A percentile compares a stretch with the other conserved stretches of the same genome.
These are phyloP conservation scores for Yarrowia divulgata DNA, from an alignment of 805 yeast genomes.

Conservation along the genomic window DNA sequence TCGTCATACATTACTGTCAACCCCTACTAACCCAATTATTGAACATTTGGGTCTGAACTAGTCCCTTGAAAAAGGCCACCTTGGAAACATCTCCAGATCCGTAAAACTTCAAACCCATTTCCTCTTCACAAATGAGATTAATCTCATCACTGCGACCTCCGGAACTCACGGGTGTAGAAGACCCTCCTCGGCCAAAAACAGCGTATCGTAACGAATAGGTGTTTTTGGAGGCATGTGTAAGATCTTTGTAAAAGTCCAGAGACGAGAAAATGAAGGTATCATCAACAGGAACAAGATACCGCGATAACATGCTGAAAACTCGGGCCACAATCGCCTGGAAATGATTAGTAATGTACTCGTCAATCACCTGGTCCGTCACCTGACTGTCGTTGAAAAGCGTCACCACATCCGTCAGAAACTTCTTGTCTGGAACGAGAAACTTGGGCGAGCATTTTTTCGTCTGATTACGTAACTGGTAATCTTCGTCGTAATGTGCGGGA, in stretches of 20 bases:
- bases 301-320: not conserved
- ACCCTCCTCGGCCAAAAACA: slow-evolving; percentile 12
- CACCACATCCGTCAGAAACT: slow-evolving; percentile 4
- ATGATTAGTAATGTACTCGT: slow-evolving; percentile 20
- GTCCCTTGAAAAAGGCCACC: slow-evolving; percentile 25
- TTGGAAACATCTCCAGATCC: slow-evolving; percentile 17
- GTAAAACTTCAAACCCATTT: slow-evolving; percentile 18
- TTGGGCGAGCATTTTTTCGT: not conserved
- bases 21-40: slow-evolving; percentile 13
- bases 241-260: slow-evolving; percentile 16
- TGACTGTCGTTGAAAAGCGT: slow-evolving; percentile 22
- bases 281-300: slow-evolving; percentile 20
- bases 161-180: slow-evolving; percentile 8
- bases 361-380: slow-evolving; percentile 23
- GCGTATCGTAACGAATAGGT: slow-evolving; percentile 24
- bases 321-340: slow-evolving; percentile 14
- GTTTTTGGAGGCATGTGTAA: slow-evolving; percentile 6
- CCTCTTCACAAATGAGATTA: slow-evolving; percentile 27
- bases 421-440: slow-evolving; percentile 7
- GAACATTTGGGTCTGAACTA: slow-evolving; percentile 35
- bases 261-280: slow-evolving; percentile 15
- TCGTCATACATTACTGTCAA: not conserved
- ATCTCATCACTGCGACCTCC: slow-evolving; percentile 24
- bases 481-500: slow-evolving; percentile 17
- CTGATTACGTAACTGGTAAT: slow-evolving; percentile 1